Evolutionary conservation across 495 filamentous ascomycete species (phyloP).

Genomic region (Barbatosphaeria neglecta): DNA sequence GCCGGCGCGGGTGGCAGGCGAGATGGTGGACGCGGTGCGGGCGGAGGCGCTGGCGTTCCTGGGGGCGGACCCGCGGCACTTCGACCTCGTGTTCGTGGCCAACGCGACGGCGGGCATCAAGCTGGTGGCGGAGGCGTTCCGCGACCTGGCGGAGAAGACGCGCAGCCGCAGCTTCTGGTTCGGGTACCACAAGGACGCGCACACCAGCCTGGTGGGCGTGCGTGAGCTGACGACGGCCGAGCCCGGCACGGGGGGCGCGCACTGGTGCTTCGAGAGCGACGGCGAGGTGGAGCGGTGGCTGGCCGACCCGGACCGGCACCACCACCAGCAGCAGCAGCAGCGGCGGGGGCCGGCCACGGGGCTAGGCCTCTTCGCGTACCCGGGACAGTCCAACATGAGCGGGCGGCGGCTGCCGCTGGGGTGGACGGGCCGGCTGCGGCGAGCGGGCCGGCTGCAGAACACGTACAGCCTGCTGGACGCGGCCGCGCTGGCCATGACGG

Average conservation of each 20-base stretch:
- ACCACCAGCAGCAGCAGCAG: constrained; percentile 5
- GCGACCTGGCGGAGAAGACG: constrained; percentile 38
- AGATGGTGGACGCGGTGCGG: constrained; percentile 48
- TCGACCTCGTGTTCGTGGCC: constrained; percentile 81
- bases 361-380: constrained; percentile 60
- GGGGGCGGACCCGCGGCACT: constrained; percentile 69
- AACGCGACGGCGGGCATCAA: constrained; percentile 91
- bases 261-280: constrained; percentile 50
- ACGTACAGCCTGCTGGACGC: constrained; percentile 61
- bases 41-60: constrained; percentile 63
- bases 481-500: constrained; percentile 59
- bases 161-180: constrained; percentile 47
- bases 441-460: constrained; percentile 28
- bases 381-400: constrained; percentile 71
- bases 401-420: constrained; percentile 52
- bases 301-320: constrained; percentile 12
- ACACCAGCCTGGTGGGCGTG: constrained; percentile 63
- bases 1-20: constrained; percentile 51
- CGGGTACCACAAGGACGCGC: constrained; percentile 62
- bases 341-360: constrained; percentile 11
- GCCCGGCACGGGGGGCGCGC: constrained; percentile 8
- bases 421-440: constrained; percentile 46
- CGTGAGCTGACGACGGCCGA: constrained; percentile 46
- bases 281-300: constrained; percentile 59
- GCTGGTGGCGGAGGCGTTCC: constrained; percentile 55